A percentile compares a stretch with the other conserved stretches of the same genome.
Evolutionary conservation across 495 filamentous ascomycete species (phyloP).

Genomic region (Glonium stellatum): DNA sequence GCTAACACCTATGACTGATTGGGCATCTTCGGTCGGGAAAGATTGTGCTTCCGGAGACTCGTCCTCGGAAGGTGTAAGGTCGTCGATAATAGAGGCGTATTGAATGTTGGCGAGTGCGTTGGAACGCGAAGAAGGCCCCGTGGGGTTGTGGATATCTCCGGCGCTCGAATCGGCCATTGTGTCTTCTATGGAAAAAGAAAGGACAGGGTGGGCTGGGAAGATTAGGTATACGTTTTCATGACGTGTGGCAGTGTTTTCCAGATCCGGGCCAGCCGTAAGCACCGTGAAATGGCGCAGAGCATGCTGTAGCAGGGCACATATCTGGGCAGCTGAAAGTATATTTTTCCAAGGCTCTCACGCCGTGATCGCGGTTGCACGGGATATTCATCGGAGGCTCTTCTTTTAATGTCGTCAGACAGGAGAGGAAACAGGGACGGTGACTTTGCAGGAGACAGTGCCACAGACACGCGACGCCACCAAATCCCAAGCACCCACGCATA

Average conservation of each 20-base stretch:
- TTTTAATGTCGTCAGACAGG: neutral
- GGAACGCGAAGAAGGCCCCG: constrained; percentile 6
- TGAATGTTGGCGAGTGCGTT: constrained; percentile 26
- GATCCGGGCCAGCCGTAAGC: constrained; percentile 2
- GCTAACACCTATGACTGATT: constrained; percentile 66
- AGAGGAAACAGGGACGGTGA: neutral
- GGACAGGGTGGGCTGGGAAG: neutral
- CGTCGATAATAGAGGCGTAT: constrained; percentile 21
- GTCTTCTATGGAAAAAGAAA: neutral
- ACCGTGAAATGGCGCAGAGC: neutral
- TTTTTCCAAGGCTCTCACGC: no score
- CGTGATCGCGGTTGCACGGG: neutral
- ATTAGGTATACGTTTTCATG: neutral
- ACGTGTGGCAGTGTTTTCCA: constrained; percentile 1
- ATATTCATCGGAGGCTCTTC: neutral
- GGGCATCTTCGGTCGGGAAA: constrained; percentile 45
- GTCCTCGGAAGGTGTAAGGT: constrained; percentile 27
- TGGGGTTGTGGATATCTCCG: neutral
- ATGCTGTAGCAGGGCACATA: neutral
- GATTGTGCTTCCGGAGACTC: constrained; percentile 21
- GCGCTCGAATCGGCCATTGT: constrained; percentile 1
- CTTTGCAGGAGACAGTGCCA: neutral
- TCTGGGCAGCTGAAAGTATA: neutral
- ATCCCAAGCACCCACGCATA: neutral
- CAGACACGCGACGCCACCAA: neutral